Percentiles rank a stretch among this genome's conserved stretches.
phyloP scores from a whole-genome alignment of 345 rosid species.

The Dipteronia sinensis region DNA sequence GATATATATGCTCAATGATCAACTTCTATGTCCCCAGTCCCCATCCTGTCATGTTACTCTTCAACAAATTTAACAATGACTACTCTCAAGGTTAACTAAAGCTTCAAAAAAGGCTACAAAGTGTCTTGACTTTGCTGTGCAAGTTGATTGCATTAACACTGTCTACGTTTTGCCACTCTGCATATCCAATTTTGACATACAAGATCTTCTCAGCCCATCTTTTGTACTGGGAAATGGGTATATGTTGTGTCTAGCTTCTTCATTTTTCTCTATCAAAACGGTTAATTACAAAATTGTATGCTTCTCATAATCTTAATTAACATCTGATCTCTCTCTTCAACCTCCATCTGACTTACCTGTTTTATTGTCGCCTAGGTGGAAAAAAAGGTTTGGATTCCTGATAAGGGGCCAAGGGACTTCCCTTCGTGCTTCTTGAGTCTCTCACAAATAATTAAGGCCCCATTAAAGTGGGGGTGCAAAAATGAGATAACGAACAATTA shows the following conservation, averaged over 20 bases:
- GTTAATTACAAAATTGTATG: background rate
- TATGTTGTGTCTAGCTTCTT: background rate
- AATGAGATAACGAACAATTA: background rate
- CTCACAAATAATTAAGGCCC: no score
- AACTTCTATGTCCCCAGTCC: background rate
- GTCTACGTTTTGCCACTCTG: no score
- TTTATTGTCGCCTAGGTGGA: background rate
- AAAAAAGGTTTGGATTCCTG: background rate
- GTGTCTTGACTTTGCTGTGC: background rate
- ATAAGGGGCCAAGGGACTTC: background rate
- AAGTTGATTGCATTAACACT: background rate
- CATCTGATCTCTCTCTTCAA: no score
- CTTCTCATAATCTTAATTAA: no score
- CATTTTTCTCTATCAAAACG: background rate
- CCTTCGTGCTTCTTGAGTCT: background rate
- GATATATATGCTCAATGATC: no score
- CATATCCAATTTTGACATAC: background rate
- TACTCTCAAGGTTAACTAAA: background rate
- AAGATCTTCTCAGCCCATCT: background rate
- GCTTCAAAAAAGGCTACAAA: background rate
- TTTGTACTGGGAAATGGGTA: no score
- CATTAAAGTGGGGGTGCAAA: background rate
- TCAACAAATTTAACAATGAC: background rate
- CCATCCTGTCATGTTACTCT: background rate
- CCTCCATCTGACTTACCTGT: no score